Percentiles rank a stretch among this genome's conserved stretches.
phyloP scores from a whole-genome alignment of 129 eudicot genomes.

The Apium graveolens region DNA sequence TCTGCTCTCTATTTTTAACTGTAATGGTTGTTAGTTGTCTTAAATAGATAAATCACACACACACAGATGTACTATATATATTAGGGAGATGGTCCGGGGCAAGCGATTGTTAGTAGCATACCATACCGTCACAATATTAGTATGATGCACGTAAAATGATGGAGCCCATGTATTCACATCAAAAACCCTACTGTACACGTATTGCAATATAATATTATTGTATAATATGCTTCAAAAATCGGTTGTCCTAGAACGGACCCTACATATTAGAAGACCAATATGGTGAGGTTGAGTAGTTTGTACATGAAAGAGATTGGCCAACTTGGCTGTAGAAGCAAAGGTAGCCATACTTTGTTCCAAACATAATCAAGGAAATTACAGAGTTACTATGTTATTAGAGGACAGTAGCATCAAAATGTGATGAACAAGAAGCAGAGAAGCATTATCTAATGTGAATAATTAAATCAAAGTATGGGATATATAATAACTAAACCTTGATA shows the following conservation, averaged over 20 bases:
- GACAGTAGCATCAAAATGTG: not conserved
- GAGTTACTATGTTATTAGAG: not conserved
- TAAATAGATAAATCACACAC: not conserved
- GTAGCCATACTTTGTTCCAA: not conserved
- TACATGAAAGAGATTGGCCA: conserved; percentile 8
- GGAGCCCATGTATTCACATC: too few relatives aligned
- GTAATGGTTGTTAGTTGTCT: not conserved
- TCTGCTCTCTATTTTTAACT: not conserved
- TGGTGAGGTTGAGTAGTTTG: conserved; percentile 6
- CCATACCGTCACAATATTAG: too few relatives aligned
- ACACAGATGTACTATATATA: not conserved
- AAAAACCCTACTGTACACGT: too few relatives aligned
- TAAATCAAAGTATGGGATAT: not conserved
- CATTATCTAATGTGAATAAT: not conserved
- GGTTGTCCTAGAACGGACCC: too few relatives aligned
- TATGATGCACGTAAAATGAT: too few relatives aligned
- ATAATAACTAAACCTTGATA: not conserved
- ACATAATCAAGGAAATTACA: not conserved
- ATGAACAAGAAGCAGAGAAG: conserved; percentile 2
- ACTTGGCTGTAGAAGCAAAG: not conserved
- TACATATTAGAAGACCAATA: not conserved
- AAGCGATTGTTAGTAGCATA: too few relatives aligned
- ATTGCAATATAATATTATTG: too few relatives aligned
- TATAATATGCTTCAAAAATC: too few relatives aligned
- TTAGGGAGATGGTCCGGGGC: too few relatives aligned